Base-by-base conservation (phyloP, 257 asterid species). In the Scutellaria baicalensis region DNA sequence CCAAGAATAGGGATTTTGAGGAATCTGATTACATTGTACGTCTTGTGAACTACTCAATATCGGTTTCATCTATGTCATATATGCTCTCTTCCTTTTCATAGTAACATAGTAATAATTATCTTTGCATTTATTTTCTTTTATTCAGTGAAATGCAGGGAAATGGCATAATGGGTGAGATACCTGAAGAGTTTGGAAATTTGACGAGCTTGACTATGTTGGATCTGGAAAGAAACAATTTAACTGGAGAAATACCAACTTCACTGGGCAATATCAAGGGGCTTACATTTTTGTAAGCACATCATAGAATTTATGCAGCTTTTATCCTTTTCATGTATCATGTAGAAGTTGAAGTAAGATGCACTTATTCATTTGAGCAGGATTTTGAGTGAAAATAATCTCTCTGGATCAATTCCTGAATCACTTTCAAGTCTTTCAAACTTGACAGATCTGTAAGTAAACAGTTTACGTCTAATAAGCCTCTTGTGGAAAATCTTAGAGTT, bases 121-220 rank as follows among this genome's bases (percentile, higher is more conserved):
- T 20, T 9, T 52, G 36, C 21, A 21, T 57, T 77, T 31, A 42
- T 60, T 27, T 27, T 78, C 59, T 70, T 40, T 56, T 55, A 71
- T 70, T 63, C 86, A 92, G 98, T 50, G 80, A 91, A 69, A 65
- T 92, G 81, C 92, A 87, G 75, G 98, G 98, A 56, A 92, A 92
- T 55, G 84, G 77, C 71, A 86, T 92, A 47, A 83, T 84, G 4
- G 97, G 97, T 51, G 59, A 48, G 61, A 92, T 92, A 80, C 98
- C 98, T 0, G 83, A 78, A 58, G 93, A 83, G 69, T 72, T 82
- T 16, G 98, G 98, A 55, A 90, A 90, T 80, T 83, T 92, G 77
- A 81, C 96, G 6, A 86, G 89, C 83, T 78, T 92, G 85, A 83
- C 93, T 36, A 90, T 84, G 89, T 78, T 92, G 80, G 89, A 92